Percentiles rank a stretch among this genome's conserved stretches.
Evolutionary conservation across 176 grass and related monocot genomes (phyloP).

Genomic region (Tillandsia leiboldiana): DNA sequence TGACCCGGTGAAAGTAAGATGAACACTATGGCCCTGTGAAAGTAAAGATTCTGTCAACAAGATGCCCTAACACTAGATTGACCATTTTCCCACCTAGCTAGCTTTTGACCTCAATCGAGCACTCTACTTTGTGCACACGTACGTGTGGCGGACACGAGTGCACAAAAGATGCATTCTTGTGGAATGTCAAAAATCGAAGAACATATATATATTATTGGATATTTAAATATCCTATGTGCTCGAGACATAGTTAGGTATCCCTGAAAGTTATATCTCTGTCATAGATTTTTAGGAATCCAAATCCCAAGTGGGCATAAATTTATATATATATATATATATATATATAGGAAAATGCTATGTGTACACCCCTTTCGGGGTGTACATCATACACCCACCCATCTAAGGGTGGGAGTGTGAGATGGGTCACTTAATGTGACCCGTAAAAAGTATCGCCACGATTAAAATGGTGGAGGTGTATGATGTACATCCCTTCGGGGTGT

Average conservation of each 20-base stretch:
- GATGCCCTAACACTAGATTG: slow-evolving; percentile 23
- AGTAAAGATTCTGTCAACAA: slow-evolving; percentile 24
- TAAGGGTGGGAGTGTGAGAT: too few relatives aligned
- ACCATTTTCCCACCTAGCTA: slow-evolving; percentile 33
- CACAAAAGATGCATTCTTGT: slow-evolving; percentile 4
- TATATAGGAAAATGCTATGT: too few relatives aligned
- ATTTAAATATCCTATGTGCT: slow-evolving; percentile 23
- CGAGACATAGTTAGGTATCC: slow-evolving; percentile 37
- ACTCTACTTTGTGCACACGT: slow-evolving; percentile 19
- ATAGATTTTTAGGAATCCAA: slow-evolving; percentile 21
- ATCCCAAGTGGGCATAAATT: slow-evolving; percentile 6
- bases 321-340: too few relatives aligned
- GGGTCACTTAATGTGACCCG: too few relatives aligned
- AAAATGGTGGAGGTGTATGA: too few relatives aligned
- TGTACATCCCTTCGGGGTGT: too few relatives aligned
- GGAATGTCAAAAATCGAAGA: background rate
- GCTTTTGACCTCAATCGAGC: slow-evolving; percentile 5
- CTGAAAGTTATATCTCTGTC: slow-evolving; percentile 32
- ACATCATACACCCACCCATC: too few relatives aligned
- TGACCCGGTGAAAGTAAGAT: background rate
- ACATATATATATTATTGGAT: background rate
- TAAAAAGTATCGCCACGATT: too few relatives aligned
- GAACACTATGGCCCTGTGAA: background rate
- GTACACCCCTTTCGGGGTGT: too few relatives aligned
- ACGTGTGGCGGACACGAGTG: slow-evolving; percentile 33